Percentiles rank a stretch among this genome's conserved stretches.
Evolutionary conservation across 192 early-diverging fungal genomes (phyloP).

Genomic region (Backusella psychrophila): DNA sequence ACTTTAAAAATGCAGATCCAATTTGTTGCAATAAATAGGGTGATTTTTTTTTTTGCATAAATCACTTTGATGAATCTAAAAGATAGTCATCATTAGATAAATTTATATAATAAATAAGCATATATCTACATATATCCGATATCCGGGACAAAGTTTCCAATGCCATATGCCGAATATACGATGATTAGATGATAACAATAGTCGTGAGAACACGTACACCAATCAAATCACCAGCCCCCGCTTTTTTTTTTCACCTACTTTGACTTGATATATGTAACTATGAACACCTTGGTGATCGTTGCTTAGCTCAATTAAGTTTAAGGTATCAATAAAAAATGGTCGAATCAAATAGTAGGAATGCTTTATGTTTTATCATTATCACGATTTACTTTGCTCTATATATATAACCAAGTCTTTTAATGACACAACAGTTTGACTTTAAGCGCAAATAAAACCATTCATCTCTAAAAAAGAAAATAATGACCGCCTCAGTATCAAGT

Average conservation of each 20-base stretch:
- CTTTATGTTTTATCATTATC: background rate
- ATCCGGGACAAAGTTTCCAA: background rate
- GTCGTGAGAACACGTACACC: background rate
- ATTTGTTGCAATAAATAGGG: too few relatives aligned
- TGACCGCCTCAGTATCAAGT: background rate
- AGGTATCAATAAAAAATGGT: background rate
- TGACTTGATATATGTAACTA: background rate
- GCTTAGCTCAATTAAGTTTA: background rate
- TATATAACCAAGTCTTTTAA: background rate
- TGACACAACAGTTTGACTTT: background rate
- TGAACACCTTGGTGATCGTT: background rate
- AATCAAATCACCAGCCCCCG: background rate
- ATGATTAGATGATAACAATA: background rate
- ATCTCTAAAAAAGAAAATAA: background rate
- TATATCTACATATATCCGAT: background rate
- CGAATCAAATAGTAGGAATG: background rate
- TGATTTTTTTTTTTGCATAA: too few relatives aligned
- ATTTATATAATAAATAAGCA: background rate
- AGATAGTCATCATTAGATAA: too few relatives aligned
- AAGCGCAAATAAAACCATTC: background rate
- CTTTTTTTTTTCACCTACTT: background rate
- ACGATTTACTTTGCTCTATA: background rate
- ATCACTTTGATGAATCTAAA: too few relatives aligned
- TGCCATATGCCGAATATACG: background rate
- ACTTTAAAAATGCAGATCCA: too few relatives aligned